Base-by-base conservation (phyloP, 768 basidiomycete species). In the Gloeostereum incarnatum region DNA sequence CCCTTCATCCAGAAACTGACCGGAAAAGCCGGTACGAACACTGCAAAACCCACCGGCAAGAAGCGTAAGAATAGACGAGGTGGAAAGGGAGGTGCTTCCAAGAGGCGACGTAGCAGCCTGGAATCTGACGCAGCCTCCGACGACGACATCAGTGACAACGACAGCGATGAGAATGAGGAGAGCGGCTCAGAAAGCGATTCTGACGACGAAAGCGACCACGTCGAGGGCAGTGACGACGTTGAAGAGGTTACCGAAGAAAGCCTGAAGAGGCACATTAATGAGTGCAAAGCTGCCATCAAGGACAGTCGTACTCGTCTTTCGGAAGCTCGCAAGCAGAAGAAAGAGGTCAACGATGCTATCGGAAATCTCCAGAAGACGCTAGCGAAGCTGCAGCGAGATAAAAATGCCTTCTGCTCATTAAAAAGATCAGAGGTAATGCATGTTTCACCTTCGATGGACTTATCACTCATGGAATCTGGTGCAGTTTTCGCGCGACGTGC, bases 391-490 rank as follows among this genome's bases (percentile, higher is more conserved):
- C 59, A 61, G 40, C 45, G 58, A 45, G 69, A 73, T 40, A 79
- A 79, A 59, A 78, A 78, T 43, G 73, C 66, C 0, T 76, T 74
- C 47, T 80, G 77, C 46, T 73, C 75, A 0, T 47, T 68, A 40
- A 75, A 70, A 51, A 64, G 75, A 4, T 74, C 73, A 2, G 71
- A 74, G 57, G 75, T 74, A 33, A 42, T 53, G n/a, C 41, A 18
- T 25, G 23, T 35, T 32, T 36, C 8, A 19, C 36, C 17, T 5
- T 2, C n/a, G 4, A 6, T 14, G 31, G 11, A 13, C 17, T 31
- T 32, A 39, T 34, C 14, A 48, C 29, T 45, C 9, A 42, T 21
- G 13, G 13, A 30, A 6, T 30, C 8, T 34, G 19, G 7, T 20
- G 13, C 31, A 78, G 73, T 77, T 64, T 45, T 76, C 76, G 19